Evolutionary conservation across 2,329 filamentous ascomycete genomes (phyloP).

Genomic region (Fusarium begoniae): DNA sequence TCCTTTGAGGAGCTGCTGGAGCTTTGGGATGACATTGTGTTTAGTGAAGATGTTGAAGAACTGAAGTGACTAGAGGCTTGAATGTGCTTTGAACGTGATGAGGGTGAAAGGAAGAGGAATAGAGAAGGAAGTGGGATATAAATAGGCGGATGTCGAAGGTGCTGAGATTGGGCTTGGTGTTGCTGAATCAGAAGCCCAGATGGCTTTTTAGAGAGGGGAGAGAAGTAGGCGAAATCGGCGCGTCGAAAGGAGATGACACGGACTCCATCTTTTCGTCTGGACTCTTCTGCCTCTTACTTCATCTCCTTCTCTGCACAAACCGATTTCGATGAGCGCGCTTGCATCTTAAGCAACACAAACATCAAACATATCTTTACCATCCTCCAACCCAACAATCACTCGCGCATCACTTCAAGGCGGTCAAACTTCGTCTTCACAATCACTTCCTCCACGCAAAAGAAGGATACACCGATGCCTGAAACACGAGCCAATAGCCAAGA

Average conservation of each 20-base stretch:
- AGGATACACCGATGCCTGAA: too few relatives aligned
- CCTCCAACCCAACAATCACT: neutral
- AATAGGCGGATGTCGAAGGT: neutral
- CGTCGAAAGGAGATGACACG: accelerated
- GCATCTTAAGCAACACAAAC: too few relatives aligned
- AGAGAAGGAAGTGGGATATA: neutral
- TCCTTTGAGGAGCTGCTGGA: neutral
- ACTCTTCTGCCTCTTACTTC: accelerated
- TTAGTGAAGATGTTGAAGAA: neutral
- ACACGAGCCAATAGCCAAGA: too few relatives aligned
- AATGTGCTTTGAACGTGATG: accelerated
- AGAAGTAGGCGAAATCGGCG: accelerated
- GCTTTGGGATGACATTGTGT: neutral
- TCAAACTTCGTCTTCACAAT: too few relatives aligned
- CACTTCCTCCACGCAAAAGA: neutral
- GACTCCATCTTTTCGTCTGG: too few relatives aligned
- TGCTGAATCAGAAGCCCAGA: neutral
- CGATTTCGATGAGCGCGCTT: too few relatives aligned
- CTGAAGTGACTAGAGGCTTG: neutral
- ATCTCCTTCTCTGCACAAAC: neutral
- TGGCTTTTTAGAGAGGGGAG: accelerated
- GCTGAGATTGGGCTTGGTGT: accelerated
- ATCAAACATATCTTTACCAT: too few relatives aligned
- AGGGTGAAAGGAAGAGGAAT: accelerated
- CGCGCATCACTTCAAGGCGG: too few relatives aligned